phyloP scores from a whole-genome alignment of 768 basidiomycete genomes.

The Cyclocybe aegerita region DNA sequence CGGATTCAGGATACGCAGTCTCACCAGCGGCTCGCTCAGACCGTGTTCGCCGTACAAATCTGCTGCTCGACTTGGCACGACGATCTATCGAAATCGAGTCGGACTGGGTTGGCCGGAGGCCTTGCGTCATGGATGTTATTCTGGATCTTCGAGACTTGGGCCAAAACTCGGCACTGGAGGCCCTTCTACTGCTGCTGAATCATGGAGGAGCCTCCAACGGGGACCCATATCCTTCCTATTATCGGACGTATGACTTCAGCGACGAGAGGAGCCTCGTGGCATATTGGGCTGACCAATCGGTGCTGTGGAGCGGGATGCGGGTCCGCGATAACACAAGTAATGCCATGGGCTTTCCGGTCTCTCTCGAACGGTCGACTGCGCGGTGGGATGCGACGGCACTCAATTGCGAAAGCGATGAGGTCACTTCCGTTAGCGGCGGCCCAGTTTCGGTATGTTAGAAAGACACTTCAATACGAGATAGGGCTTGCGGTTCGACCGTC shows the following conservation, averaged over 20 bases:
- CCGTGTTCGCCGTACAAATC: conserved; percentile 2
- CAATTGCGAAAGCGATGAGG: conserved; percentile 7
- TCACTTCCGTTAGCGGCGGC: conserved; percentile 12
- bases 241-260: conserved; percentile 22
- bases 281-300: conserved; percentile 37
- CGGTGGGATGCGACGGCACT: conserved; percentile 23
- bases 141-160: conserved; percentile 38
- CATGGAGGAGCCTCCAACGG: not conserved
- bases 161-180: conserved; percentile 19
- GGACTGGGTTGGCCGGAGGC: conserved; percentile 27
- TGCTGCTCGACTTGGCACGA: conserved; percentile 4
- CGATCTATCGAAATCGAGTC: conserved; percentile 19
- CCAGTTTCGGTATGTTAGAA: not conserved
- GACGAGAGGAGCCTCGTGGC: conserved; percentile 30
- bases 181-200: too few species aligned
- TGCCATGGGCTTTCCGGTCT: conserved; percentile 30
- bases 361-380: conserved; percentile 47
- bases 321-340: not conserved
- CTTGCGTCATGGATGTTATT: conserved; percentile 47
- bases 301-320: conserved; percentile 18
- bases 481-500: not conserved
- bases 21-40: conserved; percentile 9
- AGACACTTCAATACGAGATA: not conserved
- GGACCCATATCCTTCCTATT: conserved; percentile 11
- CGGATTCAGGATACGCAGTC: not conserved